These are phyloP conservation scores for Hypholoma fasciculare DNA, from an alignment of 768 basidiomycete species.

Conservation along the genomic window DNA sequence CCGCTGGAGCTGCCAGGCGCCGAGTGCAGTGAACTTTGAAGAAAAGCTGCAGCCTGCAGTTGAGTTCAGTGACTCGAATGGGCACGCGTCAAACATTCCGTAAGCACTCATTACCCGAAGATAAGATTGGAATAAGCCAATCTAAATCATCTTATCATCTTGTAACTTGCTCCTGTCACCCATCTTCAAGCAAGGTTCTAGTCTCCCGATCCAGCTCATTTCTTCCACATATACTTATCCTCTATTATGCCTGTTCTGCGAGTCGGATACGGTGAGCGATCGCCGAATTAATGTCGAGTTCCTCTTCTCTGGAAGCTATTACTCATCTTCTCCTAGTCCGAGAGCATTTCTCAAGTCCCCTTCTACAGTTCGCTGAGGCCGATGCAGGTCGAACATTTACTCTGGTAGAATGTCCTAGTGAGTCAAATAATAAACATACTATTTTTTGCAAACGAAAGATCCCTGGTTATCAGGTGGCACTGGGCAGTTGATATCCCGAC, in stretches of 20 bases:
- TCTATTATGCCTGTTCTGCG: conserved; percentile 19
- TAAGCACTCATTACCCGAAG: not conserved
- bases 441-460: not conserved
- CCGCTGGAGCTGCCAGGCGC: too few species aligned
- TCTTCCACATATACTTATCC: not conserved
- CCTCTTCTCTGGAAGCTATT: not conserved
- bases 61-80: too few species aligned
- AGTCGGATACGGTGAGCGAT: conserved; percentile 45
- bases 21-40: too few species aligned
- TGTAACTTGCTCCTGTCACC: too few species aligned
- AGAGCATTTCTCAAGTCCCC: conserved; percentile 90
- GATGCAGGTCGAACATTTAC: conserved; percentile 76
- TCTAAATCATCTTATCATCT: not conserved
- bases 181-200: too few species aligned
- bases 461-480: conserved; percentile 66
- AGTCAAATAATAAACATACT: conserved; percentile 7
- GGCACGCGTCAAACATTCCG: not conserved
- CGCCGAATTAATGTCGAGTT: not conserved
- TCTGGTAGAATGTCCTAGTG: conserved; percentile 89
- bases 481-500: conserved; percentile 76
- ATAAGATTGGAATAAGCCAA: not conserved
- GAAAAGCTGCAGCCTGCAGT: too few species aligned
- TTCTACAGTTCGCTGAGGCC: conserved; percentile 78
- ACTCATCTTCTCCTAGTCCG: conserved; percentile 46
- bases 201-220: not conserved